Percentiles rank a stretch among this genome's conserved stretches.
These are phyloP conservation scores for Zea luxurians DNA, from an alignment of 176 grass and related monocot species.

Conservation along the genomic window DNA sequence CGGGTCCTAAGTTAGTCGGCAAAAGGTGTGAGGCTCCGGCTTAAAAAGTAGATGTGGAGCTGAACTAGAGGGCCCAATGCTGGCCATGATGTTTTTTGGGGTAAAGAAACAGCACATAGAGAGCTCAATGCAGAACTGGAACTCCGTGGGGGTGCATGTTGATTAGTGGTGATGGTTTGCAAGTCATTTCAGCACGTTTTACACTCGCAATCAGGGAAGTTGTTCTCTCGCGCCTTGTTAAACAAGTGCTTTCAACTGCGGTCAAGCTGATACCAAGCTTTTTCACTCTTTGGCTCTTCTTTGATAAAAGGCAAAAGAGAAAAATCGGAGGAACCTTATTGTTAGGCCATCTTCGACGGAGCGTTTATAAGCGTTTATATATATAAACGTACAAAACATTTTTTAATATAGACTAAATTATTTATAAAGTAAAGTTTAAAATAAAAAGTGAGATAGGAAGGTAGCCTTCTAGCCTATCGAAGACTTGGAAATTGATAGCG, in stretches of 20 bases:
- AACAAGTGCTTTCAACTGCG: slow-evolving; percentile 15
- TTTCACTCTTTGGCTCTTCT: not conserved
- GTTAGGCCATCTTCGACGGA: not conserved
- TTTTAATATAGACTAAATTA: too few relatives aligned
- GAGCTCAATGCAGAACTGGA: not conserved
- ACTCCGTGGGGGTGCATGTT: not conserved
- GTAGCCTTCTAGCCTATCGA: not conserved
- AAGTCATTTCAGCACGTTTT: slow-evolving; percentile 19
- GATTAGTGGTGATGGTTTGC: not conserved
- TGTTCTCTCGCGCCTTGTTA: not conserved
- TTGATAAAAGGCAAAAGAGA: not conserved
- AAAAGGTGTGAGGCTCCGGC: too few relatives aligned
- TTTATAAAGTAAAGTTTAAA: too few relatives aligned
- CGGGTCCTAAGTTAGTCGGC: too few relatives aligned
- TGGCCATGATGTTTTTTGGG: too few relatives aligned
- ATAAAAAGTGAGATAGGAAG: too few relatives aligned
- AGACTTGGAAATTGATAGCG: slow-evolving; percentile 6
- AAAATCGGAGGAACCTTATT: not conserved
- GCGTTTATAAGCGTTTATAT: too few relatives aligned
- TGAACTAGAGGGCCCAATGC: too few relatives aligned
- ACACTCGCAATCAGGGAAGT: slow-evolving; percentile 14
- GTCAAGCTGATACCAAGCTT: slow-evolving; percentile 12
- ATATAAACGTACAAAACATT: too few relatives aligned
- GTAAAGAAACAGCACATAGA: not conserved
- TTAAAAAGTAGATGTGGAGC: too few relatives aligned